These are phyloP conservation scores for Penicillium nucicola DNA, from an alignment of 495 filamentous ascomycete genomes.

Conservation along the genomic window DNA sequence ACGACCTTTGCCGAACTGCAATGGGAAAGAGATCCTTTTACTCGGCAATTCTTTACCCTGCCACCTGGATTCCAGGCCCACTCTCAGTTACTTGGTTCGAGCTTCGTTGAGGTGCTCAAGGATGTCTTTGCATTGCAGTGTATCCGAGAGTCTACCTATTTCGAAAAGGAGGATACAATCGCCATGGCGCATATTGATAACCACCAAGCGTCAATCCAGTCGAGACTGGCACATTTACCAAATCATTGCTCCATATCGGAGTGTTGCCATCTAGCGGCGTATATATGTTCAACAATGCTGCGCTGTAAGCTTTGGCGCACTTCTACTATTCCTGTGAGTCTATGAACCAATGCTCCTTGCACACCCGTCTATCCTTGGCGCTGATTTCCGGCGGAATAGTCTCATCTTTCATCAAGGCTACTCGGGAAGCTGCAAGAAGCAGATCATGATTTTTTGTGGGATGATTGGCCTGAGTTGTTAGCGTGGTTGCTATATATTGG, in stretches of 20 bases:
- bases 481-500: conserved; percentile 37
- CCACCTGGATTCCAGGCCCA: conserved; percentile 26
- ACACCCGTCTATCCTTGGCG: background rate
- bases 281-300: conserved; percentile 34
- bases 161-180: conserved; percentile 19
- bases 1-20: conserved; percentile 35
- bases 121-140: conserved; percentile 36
- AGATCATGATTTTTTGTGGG: conserved; percentile 23
- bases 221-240: conserved; percentile 24
- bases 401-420: conserved; percentile 31
- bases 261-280: conserved; percentile 36
- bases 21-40: conserved; percentile 32
- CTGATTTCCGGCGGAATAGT: conserved; percentile 13
- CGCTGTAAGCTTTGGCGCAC: conserved; percentile 35
- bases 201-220: conserved; percentile 37
- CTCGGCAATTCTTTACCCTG: conserved; percentile 18
- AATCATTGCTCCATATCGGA: conserved; percentile 18
- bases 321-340: conserved; percentile 32
- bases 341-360: no score
- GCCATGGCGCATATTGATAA: conserved; percentile 36
- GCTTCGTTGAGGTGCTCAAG: conserved; percentile 31
- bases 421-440: conserved; percentile 26
- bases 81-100: conserved; percentile 15
- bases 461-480: conserved; percentile 25
- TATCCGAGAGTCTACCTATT: conserved; percentile 25